Evolutionary conservation across 257 asterid genomes (phyloP), one percentile per base, ranked within the genome.

Genomic region (Solanum bulbocastanum): DNA sequence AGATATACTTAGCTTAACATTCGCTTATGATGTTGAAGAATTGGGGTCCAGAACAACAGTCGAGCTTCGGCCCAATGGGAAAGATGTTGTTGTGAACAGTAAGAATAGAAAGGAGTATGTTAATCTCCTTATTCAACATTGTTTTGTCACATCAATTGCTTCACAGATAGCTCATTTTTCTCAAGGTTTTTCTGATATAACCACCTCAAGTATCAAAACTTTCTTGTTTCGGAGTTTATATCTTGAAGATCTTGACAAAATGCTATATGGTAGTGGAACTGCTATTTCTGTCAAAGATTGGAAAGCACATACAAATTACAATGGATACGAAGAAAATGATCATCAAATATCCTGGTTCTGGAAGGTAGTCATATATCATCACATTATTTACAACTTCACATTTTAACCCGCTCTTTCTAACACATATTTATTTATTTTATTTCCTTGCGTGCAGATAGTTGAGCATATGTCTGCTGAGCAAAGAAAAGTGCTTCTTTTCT

Each of bases 1-100:
- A 90, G 98, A 95, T 92, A 93, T 90, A 86, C 91, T 95, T 35
- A 95, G 76, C 76, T 69, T 69, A 40, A 15, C 40, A 4, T 32
- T 69, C 33, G n/a, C 16, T 32, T 69, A 39, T 7, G 13, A 69
- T 30, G 76, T 32, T 15, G 76, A 69, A 69, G 76, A 69, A 37
- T 69, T 69, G 22, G 99, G 99, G 69, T 86, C 92, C 49, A 91
- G 92, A 91, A 93, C 93, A 88, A 87, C 91, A 46, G 90, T 95
- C 84, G 98, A 96, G 89, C 98, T 96, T 89, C 90, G 93, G 60
- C 91, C 91, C 32, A 92, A 83, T 83, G 98, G 99, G 83, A 91
- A 68, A 90, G 92, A 83, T 88, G 72, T 90, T 68, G 89, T 81
- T 66, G 99, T 96, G 83, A 92, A 92, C 86, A 96, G 99, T 90